phyloP scores from a whole-genome alignment of 2,329 filamentous ascomycete genomes.

The Gliomastix tumulicola region DNA sequence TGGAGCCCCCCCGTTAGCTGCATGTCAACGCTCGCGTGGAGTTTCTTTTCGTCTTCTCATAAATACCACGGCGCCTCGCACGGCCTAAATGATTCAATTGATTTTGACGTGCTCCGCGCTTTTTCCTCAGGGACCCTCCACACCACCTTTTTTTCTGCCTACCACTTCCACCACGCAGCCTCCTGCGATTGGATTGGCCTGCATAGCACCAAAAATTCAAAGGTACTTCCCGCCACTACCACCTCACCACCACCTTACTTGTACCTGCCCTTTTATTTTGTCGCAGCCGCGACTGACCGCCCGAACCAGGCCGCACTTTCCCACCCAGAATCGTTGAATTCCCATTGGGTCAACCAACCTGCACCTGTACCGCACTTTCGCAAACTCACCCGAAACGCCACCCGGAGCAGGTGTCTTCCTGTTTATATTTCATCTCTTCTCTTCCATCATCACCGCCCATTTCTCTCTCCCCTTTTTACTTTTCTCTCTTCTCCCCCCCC shows the following conservation, averaged over 20 bases:
- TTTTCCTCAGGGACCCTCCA: slow-evolving; percentile 31
- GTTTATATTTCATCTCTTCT: not conserved
- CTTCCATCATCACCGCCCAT: not conserved
- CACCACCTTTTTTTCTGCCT: slow-evolving; percentile 9
- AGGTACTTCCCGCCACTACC: slow-evolving; percentile 11
- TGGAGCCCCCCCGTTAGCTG: not conserved
- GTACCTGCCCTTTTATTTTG: not conserved
- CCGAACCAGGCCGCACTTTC: too few species aligned
- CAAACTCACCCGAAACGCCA: not conserved
- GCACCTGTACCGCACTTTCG: not conserved
- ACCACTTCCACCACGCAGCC: not conserved
- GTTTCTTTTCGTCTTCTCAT: slow-evolving; percentile 28
- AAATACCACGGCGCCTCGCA: slow-evolving; percentile 38
- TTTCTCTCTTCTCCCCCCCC: too few species aligned
- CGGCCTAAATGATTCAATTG: slow-evolving; percentile 26
- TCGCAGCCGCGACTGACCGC: too few species aligned
- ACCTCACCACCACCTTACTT: not conserved
- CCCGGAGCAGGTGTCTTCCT: not conserved
- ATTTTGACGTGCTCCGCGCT: slow-evolving; percentile 36
- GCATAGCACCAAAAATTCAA: slow-evolving; percentile 9
- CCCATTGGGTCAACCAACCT: too few species aligned
- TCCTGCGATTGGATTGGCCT: slow-evolving; percentile 6
- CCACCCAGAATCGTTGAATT: not conserved
- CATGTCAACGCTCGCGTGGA: not conserved
- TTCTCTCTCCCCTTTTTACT: too few species aligned